A percentile compares a stretch with the other conserved stretches of the same genome.
Conservation (phyloP, 345 rosid species). For the Gossypium arboreum region DNA sequence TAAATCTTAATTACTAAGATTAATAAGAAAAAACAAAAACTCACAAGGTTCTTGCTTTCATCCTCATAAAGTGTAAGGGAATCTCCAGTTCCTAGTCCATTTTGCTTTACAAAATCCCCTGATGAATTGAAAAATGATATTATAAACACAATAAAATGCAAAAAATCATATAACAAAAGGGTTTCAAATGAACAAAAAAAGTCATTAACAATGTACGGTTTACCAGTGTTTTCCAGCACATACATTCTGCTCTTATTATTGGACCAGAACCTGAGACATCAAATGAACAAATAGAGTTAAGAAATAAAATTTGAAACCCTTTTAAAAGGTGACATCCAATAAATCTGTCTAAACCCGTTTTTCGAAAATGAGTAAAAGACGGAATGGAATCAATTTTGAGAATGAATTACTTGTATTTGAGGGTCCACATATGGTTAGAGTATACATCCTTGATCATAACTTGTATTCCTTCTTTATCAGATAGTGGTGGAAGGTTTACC, state of each 20-base stretch:
- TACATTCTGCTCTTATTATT: conserved; percentile 90
- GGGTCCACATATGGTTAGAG: conserved; percentile 45
- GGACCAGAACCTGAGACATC: conserved; percentile 67
- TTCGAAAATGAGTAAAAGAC: no score
- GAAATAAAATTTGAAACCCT: no score
- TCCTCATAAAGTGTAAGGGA: conserved; percentile 65
- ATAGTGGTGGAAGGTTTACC: conserved; percentile 59
- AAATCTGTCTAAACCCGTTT: background rate
- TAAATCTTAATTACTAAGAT: conserved; percentile 6
- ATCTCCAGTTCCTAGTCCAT: conserved; percentile 53
- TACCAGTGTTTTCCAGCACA: conserved; percentile 79
- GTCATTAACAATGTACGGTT: background rate
- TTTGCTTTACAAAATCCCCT: conserved; percentile 65
- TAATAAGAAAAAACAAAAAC: conserved; percentile 23
- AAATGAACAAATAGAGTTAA: background rate
- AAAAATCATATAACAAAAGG: background rate
- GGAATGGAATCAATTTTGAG: background rate
- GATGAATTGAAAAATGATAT: background rate
- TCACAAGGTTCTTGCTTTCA: conserved; percentile 71
- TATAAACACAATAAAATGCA: background rate
- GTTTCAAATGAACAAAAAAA: conserved; percentile 3
- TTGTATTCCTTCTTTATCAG: conserved; percentile 58
- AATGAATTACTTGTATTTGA: conserved; percentile 62
- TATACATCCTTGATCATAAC: conserved; percentile 41
- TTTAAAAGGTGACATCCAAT: background rate